Base-by-base conservation (phyloP, 1,139 yeast species). In the Eremothecium sinecaudum region DNA sequence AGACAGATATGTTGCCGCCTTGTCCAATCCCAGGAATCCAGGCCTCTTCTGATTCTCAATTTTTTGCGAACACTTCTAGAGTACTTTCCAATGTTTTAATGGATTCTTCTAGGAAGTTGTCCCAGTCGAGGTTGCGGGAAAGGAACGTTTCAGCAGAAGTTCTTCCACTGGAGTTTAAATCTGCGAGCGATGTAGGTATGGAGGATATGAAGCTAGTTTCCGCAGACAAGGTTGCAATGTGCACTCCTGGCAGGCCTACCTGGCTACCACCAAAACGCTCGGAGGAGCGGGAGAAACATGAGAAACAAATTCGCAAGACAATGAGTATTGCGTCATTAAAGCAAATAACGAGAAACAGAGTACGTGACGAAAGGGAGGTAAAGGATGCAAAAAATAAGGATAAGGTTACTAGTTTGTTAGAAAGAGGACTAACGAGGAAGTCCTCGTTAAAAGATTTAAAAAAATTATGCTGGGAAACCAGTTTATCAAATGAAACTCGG, bases 221-320 rank as follows among this genome's bases (percentile, higher is more conserved):
- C 0, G 60, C 54, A 22, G 70, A 65, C 44, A 69, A 66, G 47
- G 38, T 64, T 33, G 58, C 63, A 29, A 45, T 50, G 21, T 45
- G 63, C 13, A 52, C 69, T 11, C 62, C 62, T 10, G 62, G 73
- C 1, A 59, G 75, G 35, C 75, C 75, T 2, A 57, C 66, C 31
- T 67, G 73, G 69, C 45, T 69, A 18, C 75, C 75, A 8, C 74
- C 74, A 9, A 69, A 69, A 47, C 56, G 57, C 31, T 42, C 54
- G 4, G 47, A 47, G 3, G 75, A 69, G 41, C 55, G 59, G 22
- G 46, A 48, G 30, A 50, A 54, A 31, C 75, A 69, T 41, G 70
- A 66, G 38, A 52, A 49, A 24, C 67, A 69, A 40, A 64, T 68
- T 29, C 50, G 58, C 21, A 58, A 57, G 39, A 58, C 64, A 28